Evolutionary conservation across 345 rosid genomes (phyloP), one percentile per base, ranked within the genome.

Genomic region (Camelina hispida): DNA sequence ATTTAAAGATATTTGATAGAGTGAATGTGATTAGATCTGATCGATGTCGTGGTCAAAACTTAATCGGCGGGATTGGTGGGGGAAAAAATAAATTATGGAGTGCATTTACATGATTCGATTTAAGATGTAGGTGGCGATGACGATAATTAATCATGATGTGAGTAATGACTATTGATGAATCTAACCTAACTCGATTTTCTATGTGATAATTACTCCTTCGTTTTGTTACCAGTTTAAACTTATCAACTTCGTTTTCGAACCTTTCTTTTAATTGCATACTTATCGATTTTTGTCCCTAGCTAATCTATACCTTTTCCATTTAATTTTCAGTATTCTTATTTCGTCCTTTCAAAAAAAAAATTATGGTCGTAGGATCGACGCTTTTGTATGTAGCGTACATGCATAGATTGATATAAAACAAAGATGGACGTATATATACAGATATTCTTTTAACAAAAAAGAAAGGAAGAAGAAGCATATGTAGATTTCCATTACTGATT

Each of bases 1-100:
- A 17, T 8, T 17, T 20, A 52, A 40, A 40, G 7, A 42, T 68
- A 68, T 18, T 68, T 53, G 42, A 61, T 69, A 56, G 54, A 35
- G 40, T 63, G 4, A 64, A 61, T 46, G 66, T 65, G 56, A 65
- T 65, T 71, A 78, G 81, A 71, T 78, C 76, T 70, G 72, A 57
- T 71, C 66, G 67, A 18, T 63, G 71, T 64, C 76, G 60, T 70
- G 46, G 59, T 77, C 71, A 57, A 62, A 77, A 77, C 60, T 64
- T 77, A 64, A 63, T 64, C 62, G 30, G 55, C 80, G 76, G 61
- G 55, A 70, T 64, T 77, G 66, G 72, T 77, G 72, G 71, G 71
- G 52, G 16, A 6, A 46, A 30, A 51, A 22, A 18, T 2, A 62
- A 44, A 69, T 23, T 62, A 32, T 54, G 44, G 58, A 69, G 66